Base-by-base conservation (phyloP, 2,329 filamentous ascomycete species). In the Coniochaeta sp. region DNA sequence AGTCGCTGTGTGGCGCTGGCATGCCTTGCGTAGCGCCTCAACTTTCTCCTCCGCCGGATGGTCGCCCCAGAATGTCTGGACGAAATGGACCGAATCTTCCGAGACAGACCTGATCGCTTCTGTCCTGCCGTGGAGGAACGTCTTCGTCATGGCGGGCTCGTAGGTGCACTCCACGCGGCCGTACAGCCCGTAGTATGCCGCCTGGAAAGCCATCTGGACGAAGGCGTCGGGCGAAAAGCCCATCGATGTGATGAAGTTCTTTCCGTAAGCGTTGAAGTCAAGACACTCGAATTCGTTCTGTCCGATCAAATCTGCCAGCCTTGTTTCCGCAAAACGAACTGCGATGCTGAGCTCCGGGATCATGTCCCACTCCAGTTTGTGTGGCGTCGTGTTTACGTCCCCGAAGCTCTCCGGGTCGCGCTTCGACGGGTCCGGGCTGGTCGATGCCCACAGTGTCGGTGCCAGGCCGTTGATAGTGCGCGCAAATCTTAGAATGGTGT, bases 311-410 rank as follows among this genome's bases (percentile, higher is more conserved):
- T 99, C 95, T 22, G 95, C 92, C 9, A 99, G 81, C 40, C 95
- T 85, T 0, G 93, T 97, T 77, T 99, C 95, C 31, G 95, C 95
- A 69, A 99, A 99, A 8, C 95, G 90, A 7, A 98, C 81, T 0
- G 95, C 93, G 54, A 96, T 93, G 66, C 86, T 89, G 17, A 99
- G 81, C 72, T 98, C 93, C 0, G 95, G 93, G 0, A 88, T 81
- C 91, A 98, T 96, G 66, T 97, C 93, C 95, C 95, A 99, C 73
- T 97, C 93, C 1, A 98, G 82, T 75, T 97, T 98, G 73, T 96
- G 91, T 4, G 95, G 95, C 5, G 91, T 96, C 0, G 93, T 96
- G 72, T 86, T 93, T 58, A 97, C 93, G 67, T 97, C 90, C 19
- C 93, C 93, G 69, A 98, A 97, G 73, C 90, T 96, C 57, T 88